A percentile compares a stretch with the other conserved stretches of the same genome.
These are phyloP conservation scores for Apiospora kogelbergensis DNA, from an alignment of 2,329 filamentous ascomycete species.

Conservation along the genomic window DNA sequence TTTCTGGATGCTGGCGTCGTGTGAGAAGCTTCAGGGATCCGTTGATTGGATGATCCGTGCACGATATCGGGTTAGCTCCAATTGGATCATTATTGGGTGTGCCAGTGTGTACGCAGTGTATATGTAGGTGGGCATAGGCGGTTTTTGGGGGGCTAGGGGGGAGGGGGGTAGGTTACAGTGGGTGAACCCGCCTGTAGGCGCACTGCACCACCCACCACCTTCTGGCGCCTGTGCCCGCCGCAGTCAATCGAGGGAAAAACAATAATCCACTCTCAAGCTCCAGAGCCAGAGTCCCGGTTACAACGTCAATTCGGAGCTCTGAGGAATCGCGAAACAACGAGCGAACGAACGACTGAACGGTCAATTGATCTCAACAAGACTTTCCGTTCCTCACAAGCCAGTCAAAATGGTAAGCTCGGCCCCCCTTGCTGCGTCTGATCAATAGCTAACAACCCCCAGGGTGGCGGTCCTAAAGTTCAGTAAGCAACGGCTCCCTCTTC, in stretches of 20 bases:
- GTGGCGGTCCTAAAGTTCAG: slow-evolving; percentile 71
- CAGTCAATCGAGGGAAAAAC: slow-evolving; percentile 4
- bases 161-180: too few relatives aligned
- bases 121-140: too few relatives aligned
- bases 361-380: slow-evolving; percentile 33
- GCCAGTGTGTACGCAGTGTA: too few relatives aligned
- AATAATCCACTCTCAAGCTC: slow-evolving; percentile 9
- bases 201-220: background rate
- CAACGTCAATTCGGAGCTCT: slow-evolving; percentile 8
- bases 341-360: slow-evolving; percentile 10
- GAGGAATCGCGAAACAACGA: slow-evolving; percentile 14
- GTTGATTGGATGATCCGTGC: slow-evolving; percentile 7
- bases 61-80: background rate
- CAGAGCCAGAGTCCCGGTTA: background rate
- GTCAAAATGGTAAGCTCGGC: slow-evolving; percentile 56
- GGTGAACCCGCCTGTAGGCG: too few relatives aligned
- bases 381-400: slow-evolving; percentile 24
- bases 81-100: background rate
- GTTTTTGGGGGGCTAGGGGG: too few relatives aligned
- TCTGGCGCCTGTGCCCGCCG: background rate
- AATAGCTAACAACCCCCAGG: slow-evolving; percentile 52
- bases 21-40: slow-evolving; percentile 9
- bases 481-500: slow-evolving; percentile 36
- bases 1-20: slow-evolving; percentile 16
- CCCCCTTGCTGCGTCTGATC: background rate